Evolutionary conservation across 2,329 filamentous ascomycete species (phyloP), one percentile per base, ranked within the genome.

Genomic region (Acarospora socialis): DNA sequence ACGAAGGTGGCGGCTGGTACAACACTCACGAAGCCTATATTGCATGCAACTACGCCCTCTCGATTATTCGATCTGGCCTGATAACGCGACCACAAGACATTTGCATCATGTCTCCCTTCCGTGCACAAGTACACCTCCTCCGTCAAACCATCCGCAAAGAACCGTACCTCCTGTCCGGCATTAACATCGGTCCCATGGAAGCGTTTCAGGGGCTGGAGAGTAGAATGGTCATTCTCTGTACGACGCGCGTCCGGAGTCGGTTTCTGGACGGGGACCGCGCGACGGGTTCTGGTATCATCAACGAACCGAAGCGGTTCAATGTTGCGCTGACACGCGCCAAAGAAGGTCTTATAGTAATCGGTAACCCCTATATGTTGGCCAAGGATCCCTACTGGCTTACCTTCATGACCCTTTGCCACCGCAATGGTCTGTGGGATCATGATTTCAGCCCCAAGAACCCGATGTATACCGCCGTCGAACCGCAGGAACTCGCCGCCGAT

Each of bases 401-500:
- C 6, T 58, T 54, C 33, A 23, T 60, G 34, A 44, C 41, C 5
- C 59, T 59, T 40, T 59, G 56, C 40, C 40, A 38, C 28, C 39
- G 58, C 23, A 59, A 59, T 36, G 50, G 47, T 4, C 42, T 55
- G 6, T 49, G 46, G 39, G 46, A 51, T 10, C 45, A 44, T 26
- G 36, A 42, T 25, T 24, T 28, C 12, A 21, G 21, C 7, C 28
- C 24, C 13, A 27, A 15, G 20, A 34, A 38, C 24, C 26, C 18
- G 21, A 18, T 41, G 61, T 61, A 5, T 54, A 56, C 29, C 82
- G 70, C 3, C 92, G 83, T 55, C 83, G 93, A 19, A 92, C 54
- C 3, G 66, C 17, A 34, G n/a, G 37, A 39, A 21, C n/a, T n/a
- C n/a, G n/a, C n/a, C n/a, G 19, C n/a, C 3, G n/a, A 28, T 6